Evolutionary conservation across 164 flowering plant species (phyloP).

Genomic region (Magnolia kwangsiensis): DNA sequence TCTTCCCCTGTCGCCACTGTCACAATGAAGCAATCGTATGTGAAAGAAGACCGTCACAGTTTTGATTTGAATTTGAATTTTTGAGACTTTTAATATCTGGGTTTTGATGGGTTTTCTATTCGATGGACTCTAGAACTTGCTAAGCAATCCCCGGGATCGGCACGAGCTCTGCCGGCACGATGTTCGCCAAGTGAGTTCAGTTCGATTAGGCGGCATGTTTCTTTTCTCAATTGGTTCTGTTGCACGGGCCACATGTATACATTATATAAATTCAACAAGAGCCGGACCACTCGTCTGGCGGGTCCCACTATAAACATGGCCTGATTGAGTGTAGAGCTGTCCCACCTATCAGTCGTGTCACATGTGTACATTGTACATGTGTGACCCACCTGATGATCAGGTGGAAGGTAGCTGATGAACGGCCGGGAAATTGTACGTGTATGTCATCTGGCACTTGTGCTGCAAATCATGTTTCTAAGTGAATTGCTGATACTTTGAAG

Average conservation of each 20-base stretch:
- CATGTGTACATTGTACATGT: background rate
- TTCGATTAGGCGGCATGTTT: background rate
- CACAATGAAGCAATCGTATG: constrained; percentile 81
- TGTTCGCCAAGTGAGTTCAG: constrained; percentile 62
- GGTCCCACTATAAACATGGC: background rate
- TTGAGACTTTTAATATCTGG: background rate
- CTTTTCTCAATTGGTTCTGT: background rate
- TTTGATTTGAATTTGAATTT: background rate
- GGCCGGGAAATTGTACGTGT: background rate
- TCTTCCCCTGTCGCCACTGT: constrained; percentile 87
- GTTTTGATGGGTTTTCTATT: constrained; percentile 7
- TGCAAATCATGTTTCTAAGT: background rate
- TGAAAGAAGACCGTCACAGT: background rate
- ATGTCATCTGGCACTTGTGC: background rate
- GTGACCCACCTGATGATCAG: background rate
- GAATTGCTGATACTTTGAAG: background rate
- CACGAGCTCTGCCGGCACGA: constrained; percentile 76
- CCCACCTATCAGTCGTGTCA: no score
- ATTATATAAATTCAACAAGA: no score
- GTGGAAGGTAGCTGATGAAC: no score
- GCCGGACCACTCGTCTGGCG: background rate
- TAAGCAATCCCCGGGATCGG: constrained; percentile 47
- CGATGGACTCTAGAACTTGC: constrained; percentile 37
- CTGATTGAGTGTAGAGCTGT: no score
- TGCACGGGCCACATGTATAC: background rate